phyloP scores from a whole-genome alignment of 2,329 filamentous ascomycete genomes.

The Neofusicoccum laricinum region DNA sequence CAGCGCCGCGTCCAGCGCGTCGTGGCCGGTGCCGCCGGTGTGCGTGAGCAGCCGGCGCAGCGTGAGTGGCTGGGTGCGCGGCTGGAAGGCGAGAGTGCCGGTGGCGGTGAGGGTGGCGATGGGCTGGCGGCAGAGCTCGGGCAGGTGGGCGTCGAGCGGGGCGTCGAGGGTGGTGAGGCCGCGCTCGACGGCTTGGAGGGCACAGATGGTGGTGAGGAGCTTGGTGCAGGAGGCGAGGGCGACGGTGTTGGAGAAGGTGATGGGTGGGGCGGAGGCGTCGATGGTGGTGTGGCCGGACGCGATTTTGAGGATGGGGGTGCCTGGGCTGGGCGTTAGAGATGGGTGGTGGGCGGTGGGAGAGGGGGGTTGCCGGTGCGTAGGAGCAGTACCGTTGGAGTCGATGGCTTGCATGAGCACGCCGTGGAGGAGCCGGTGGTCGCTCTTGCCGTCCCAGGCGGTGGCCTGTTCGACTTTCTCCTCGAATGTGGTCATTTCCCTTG shows the following conservation, averaged over 20 bases:
- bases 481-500: slow-evolving; percentile 24
- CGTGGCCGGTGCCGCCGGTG: slow-evolving; percentile 48
- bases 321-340: not conserved
- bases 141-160: slow-evolving; percentile 17
- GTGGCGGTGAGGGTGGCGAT: not conserved
- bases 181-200: slow-evolving; percentile 34
- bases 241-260: not conserved
- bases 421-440: not conserved
- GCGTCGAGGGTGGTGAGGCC: slow-evolving; percentile 31
- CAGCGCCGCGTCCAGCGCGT: slow-evolving; percentile 40
- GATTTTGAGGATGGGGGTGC: not conserved
- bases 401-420: not conserved
- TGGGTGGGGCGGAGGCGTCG: not conserved
- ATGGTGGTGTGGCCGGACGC: not conserved
- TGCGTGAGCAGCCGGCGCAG: slow-evolving; percentile 48
- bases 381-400: not conserved
- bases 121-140: slow-evolving; percentile 24
- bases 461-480: not conserved
- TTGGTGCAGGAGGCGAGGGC: slow-evolving; percentile 37
- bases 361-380: too few relatives aligned
- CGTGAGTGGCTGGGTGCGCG: slow-evolving; percentile 27
- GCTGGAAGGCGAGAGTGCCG: slow-evolving; percentile 16
- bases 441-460: not conserved
- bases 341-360: not conserved
- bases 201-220: slow-evolving; percentile 34